Conservation (phyloP, 192 early-diverging fungal species). For the Linnemannia elongata region DNA sequence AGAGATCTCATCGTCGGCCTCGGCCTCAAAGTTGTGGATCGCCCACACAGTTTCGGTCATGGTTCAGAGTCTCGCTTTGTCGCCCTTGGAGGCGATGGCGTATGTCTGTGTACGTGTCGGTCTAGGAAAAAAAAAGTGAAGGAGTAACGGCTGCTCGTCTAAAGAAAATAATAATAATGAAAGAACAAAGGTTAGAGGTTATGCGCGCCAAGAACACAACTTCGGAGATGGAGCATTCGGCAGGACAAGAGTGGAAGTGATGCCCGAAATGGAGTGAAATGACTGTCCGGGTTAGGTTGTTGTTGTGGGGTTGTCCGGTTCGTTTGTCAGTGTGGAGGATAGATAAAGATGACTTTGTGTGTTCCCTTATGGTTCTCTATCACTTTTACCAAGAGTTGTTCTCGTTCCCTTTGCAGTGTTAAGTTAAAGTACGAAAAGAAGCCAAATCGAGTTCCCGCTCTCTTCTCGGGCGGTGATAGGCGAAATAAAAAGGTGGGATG, state of each 20-base stretch:
- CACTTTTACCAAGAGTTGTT: background rate
- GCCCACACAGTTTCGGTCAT: slow-evolving; percentile 66
- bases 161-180: background rate
- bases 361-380: background rate
- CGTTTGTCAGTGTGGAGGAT: background rate
- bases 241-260: slow-evolving; percentile 1
- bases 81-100: background rate
- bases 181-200: background rate
- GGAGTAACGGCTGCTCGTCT: background rate
- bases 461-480: background rate
- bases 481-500: background rate
- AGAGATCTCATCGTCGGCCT: slow-evolving; percentile 78
- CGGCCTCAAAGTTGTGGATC: slow-evolving; percentile 69
- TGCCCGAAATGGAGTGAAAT: background rate
- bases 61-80: slow-evolving; percentile 2
- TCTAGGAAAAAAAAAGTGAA: background rate
- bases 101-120: background rate
- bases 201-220: background rate
- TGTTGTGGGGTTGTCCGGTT: background rate
- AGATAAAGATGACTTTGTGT: background rate
- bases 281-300: background rate
- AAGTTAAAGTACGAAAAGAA: too few species aligned
- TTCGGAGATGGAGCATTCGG: background rate
- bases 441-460: too few species aligned
- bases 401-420: background rate